phyloP scores from a whole-genome alignment of 2,329 filamentous ascomycete species.

The Botryotinia calthae region DNA sequence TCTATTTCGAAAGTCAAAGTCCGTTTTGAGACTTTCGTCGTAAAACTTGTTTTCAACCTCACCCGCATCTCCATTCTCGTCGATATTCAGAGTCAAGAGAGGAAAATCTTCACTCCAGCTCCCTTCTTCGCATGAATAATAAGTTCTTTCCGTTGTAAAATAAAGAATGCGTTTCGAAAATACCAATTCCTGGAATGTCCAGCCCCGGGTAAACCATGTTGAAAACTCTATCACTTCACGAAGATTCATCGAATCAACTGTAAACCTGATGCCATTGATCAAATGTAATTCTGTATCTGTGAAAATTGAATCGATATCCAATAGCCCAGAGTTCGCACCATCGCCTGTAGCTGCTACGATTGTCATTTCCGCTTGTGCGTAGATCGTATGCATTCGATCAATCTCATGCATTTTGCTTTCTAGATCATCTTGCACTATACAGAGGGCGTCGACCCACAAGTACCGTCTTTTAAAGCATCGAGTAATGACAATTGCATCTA shows the following conservation, averaged over 20 bases:
- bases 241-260: background rate
- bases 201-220: conserved; percentile 24
- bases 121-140: conserved; percentile 30
- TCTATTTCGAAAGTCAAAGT: background rate
- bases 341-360: conserved; percentile 18
- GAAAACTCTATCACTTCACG: background rate
- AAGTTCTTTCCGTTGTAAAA: conserved; percentile 26
- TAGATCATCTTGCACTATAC: conserved; percentile 25
- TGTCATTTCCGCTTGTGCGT: conserved; percentile 14
- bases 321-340: background rate
- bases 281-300: background rate
- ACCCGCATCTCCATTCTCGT: background rate
- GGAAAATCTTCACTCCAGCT: conserved; percentile 8
- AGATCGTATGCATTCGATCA: conserved; percentile 22
- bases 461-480: conserved; percentile 18
- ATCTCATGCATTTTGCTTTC: conserved; percentile 19
- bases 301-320: background rate
- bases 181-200: conserved; percentile 32
- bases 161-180: conserved; percentile 29
- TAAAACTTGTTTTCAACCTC: background rate
- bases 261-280: background rate
- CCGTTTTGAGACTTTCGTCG: background rate
- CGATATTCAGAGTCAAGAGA: background rate
- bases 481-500: conserved; percentile 22
- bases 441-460: conserved; percentile 28